Evolutionary conservation across 2,329 filamentous ascomycete genomes (phyloP).

Genomic region (Neobulgaria alba): DNA sequence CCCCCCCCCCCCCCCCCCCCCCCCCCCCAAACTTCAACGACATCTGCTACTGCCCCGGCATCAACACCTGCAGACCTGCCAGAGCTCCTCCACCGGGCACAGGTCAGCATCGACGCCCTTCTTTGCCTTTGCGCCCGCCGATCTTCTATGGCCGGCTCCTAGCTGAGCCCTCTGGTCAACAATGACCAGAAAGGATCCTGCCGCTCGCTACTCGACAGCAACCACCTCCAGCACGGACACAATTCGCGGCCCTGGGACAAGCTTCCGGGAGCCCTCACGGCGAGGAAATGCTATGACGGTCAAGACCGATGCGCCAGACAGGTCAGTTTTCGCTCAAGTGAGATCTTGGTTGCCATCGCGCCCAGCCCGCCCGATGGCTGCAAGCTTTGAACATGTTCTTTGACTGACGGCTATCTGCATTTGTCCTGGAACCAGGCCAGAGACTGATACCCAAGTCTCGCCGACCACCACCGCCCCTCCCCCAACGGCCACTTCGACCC

Average conservation of each 20-base stretch:
- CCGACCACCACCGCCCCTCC: conserved; percentile 26
- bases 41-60: neutral
- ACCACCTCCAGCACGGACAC: conserved; percentile 60
- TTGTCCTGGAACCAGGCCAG: conserved; percentile 23
- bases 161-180: conserved; percentile 25
- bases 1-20: neutral
- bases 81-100: too few relatives aligned
- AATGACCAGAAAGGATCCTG: conserved; percentile 61
- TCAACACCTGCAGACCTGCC: conserved; percentile 3
- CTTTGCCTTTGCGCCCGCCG: conserved; percentile 1
- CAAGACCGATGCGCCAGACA: conserved; percentile 43
- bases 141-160: conserved; percentile 22
- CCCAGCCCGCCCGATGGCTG: conserved; percentile 6
- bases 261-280: conserved; percentile 24
- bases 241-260: conserved; percentile 35
- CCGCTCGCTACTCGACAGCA: conserved; percentile 52
- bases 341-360: conserved; percentile 9
- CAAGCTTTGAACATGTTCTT: conserved; percentile 24
- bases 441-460: conserved; percentile 23
- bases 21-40: neutral
- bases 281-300: conserved; percentile 36
- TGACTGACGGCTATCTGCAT: conserved; percentile 29
- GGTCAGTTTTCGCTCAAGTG: conserved; percentile 26
- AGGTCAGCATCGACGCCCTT: conserved; percentile 1
- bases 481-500: conserved; percentile 17